Evolutionary conservation across 1,284 basidiomycete genomes (phyloP).

Genomic region (Tilletia caries): DNA sequence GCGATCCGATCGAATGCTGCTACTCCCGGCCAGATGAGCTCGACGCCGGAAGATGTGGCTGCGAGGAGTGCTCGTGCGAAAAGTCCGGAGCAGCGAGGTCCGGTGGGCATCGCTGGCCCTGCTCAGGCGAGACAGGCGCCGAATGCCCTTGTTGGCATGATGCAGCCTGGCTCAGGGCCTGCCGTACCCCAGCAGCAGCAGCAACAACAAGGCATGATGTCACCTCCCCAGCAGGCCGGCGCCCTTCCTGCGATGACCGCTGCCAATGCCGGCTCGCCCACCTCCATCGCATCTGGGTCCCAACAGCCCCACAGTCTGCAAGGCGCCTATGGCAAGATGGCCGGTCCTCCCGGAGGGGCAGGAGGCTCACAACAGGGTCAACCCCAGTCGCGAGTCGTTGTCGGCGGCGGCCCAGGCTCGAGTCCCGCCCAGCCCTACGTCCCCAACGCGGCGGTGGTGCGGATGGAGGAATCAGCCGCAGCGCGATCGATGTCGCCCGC

Average conservation of each 20-base stretch:
- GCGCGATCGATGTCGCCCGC: conserved; percentile 6
- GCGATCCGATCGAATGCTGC: not conserved
- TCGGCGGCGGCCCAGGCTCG: not conserved
- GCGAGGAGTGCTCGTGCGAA: not conserved
- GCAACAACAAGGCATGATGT: conserved; percentile 12
- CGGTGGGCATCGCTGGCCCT: not conserved
- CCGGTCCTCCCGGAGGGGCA: not conserved
- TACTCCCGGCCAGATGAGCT: too few species aligned
- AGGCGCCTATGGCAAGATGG: conserved; percentile 5
- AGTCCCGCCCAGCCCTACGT: not conserved
- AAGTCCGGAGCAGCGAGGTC: conserved; percentile 24
- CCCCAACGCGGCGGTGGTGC: not conserved
- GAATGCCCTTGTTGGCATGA: conserved; percentile 17
- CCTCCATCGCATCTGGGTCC: not conserved
- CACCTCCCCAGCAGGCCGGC: conserved; percentile 12
- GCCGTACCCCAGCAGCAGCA: conserved; percentile 9
- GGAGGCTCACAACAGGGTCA: not conserved
- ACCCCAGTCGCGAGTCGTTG: not conserved
- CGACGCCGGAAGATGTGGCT: conserved; percentile 15
- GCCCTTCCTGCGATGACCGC: not conserved
- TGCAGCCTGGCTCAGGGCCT: conserved; percentile 7
- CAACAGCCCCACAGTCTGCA: not conserved
- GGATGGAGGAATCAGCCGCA: not conserved
- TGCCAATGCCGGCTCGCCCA: conserved; percentile 13
- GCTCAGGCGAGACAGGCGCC: not conserved